phyloP scores from a whole-genome alignment of 192 early-diverging fungal genomes.

The Linnemannia hyalina region DNA sequence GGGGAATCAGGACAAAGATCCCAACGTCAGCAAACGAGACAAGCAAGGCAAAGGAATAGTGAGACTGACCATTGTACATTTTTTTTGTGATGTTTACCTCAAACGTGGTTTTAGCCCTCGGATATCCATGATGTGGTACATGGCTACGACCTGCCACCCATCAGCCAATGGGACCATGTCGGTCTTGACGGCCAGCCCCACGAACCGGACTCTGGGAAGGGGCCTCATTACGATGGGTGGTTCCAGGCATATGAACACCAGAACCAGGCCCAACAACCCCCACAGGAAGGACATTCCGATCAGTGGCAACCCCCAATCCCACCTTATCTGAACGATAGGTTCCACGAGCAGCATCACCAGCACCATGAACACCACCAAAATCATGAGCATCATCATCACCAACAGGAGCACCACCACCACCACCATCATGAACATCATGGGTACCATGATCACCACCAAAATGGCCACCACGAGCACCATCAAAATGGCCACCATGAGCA shows the following conservation, averaged over 20 bases:
- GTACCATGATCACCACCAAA: conserved; percentile 21
- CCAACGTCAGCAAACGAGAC: background rate
- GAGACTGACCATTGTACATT: background rate
- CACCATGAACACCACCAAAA: conserved; percentile 16
- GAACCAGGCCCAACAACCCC: conserved; percentile 30
- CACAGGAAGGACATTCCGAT: background rate
- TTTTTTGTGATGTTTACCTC: background rate
- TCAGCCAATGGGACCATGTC: conserved; percentile 68
- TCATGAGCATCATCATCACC: conserved; percentile 14
- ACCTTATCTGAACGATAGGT: conserved; percentile 11
- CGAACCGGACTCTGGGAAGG: conserved; percentile 61
- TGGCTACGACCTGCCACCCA: conserved; percentile 48
- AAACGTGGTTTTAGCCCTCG: conserved; percentile 20
- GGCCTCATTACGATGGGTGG: conserved; percentile 64
- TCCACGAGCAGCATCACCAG: conserved; percentile 27
- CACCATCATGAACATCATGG: background rate
- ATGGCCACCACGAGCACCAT: conserved; percentile 7
- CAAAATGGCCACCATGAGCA: conserved; percentile 12
- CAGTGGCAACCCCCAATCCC: conserved; percentile 27
- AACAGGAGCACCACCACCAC: conserved; percentile 19
- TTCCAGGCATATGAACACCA: conserved; percentile 60
- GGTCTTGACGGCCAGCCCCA: conserved; percentile 66
- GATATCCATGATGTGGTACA: conserved; percentile 46
- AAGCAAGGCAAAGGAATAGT: background rate
- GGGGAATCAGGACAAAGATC: background rate